Base-by-base conservation (phyloP, 164 flowering plant species). In the Vitis rupestris region DNA sequence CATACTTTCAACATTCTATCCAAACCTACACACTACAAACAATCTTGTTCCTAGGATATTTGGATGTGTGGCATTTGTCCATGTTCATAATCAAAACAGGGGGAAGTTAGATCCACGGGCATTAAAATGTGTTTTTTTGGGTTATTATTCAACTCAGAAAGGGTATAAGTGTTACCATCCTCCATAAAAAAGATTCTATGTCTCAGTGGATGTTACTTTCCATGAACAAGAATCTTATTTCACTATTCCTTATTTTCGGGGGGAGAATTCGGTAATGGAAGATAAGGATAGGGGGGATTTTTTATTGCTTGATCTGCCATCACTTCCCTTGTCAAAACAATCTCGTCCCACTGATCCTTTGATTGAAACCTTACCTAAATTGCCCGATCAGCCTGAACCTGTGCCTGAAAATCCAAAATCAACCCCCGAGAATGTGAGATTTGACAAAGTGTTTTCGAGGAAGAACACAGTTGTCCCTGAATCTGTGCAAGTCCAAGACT, bases 381-480 rank as follows among this genome's bases (percentile, higher is more conserved):
- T 31, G 37, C 37, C 37, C 37, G 37, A 31, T 31, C 3, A 31
- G 19, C 23, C 1, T 30, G 47, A 60, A 50, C 68, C 12, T 23
- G n/a, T 29, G 30, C 2, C 44, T 11, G 29, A 54, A 54, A 29
- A 17, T 52, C 59, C 4, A 8, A 53, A 27, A 3, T 16, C 50
- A 15, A 27, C 61, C 31, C 48, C 16, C 30, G 50, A 53, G 13
- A 11, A 53, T 66, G 37, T 52, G 61, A 66, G 17, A 51, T 63
- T 57, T 64, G 61, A n/a, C 49, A 62, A 62, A 8, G 76, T 73
- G 63, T 68, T 23, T 55, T 61, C 71, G 48, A 73, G 67, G 59
- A 62, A 15, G 50, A 73, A 17, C 37, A 27, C 12, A n/a, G 31
- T 11, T 13, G 56, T 29, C 27, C 74, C 49, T 58, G 53, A 63